Percentiles rank a stretch among this genome's conserved stretches.
Conservation (phyloP, 805 yeast species). For the Pichia scutulata region DNA sequence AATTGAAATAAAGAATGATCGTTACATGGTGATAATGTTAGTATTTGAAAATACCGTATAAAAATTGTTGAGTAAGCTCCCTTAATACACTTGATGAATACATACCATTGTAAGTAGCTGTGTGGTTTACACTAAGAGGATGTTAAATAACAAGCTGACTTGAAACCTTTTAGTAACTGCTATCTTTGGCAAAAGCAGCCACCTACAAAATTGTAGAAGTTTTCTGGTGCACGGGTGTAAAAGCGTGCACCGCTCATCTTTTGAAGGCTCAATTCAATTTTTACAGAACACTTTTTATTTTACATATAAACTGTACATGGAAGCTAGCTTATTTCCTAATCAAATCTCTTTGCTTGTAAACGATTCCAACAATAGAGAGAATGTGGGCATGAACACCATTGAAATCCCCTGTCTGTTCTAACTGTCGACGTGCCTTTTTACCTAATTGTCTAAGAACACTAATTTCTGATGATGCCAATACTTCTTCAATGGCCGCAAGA, state of each 20-base stretch:
- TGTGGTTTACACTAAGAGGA: neutral
- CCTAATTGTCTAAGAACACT: constrained; percentile 36
- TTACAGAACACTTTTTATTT: neutral
- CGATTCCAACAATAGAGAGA: constrained; percentile 6
- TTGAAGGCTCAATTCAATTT: neutral
- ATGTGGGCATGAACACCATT: neutral
- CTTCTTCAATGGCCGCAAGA: constrained; percentile 32
- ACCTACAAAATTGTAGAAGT: neutral
- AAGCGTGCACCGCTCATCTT: neutral
- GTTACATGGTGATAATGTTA: neutral
- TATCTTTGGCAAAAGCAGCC: constrained; percentile 1
- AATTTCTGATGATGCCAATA: constrained; percentile 31
- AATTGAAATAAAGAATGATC: neutral
- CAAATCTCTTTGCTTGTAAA: constrained; percentile 11
- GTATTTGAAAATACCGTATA: neutral
- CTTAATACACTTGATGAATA: neutral
- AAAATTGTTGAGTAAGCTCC: neutral
- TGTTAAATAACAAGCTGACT: neutral
- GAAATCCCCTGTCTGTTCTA: neutral
- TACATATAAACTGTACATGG: too few relatives aligned
- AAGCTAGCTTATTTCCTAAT: neutral
- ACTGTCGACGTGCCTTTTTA: constrained; percentile 28
- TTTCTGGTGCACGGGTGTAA: constrained; percentile 4
- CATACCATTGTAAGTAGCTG: neutral
- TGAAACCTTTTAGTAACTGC: neutral